These are phyloP conservation scores for Pseudoperonospora humuli DNA, from an alignment of 352 stramenopile genomes.

Conservation along the genomic window DNA sequence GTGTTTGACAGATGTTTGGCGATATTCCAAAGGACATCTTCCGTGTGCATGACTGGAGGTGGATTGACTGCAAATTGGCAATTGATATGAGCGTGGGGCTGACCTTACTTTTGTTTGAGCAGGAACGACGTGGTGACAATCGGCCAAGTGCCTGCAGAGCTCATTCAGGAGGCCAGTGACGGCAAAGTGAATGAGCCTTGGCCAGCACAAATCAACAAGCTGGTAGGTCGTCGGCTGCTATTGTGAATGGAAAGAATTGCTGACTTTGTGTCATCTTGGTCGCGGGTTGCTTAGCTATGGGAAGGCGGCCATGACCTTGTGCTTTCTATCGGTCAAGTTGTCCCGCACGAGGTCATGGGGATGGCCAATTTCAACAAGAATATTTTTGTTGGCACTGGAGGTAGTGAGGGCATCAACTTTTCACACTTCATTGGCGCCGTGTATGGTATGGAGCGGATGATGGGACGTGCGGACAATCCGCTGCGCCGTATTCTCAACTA, in stretches of 20 bases:
- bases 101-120: neutral
- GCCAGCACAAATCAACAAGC: constrained; percentile 94
- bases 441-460: constrained; percentile 98
- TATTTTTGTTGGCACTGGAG: constrained; percentile 93
- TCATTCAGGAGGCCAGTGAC: constrained; percentile 90
- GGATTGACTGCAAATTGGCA: neutral
- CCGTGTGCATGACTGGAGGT: constrained; percentile 95
- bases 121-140: constrained; percentile 96
- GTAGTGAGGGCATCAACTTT: constrained; percentile 94
- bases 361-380: constrained; percentile 99
- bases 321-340: constrained; percentile 94
- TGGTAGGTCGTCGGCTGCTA: constrained; percentile 46
- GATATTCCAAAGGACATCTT: constrained; percentile 81
- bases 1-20: constrained; percentile 87
- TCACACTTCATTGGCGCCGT: constrained; percentile 97
- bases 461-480: constrained; percentile 94
- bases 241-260: neutral
- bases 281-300: constrained; percentile 57
- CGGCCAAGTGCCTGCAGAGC: constrained; percentile 88
- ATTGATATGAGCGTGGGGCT: neutral
- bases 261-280: neutral
- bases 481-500: constrained; percentile 95
- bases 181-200: constrained; percentile 93
- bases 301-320: constrained; percentile 89
- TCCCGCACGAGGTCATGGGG: constrained; percentile 96